These are phyloP conservation scores for Alloteropsis angusta DNA, from an alignment of 202 grass and related monocot species.

Conservation along the genomic window DNA sequence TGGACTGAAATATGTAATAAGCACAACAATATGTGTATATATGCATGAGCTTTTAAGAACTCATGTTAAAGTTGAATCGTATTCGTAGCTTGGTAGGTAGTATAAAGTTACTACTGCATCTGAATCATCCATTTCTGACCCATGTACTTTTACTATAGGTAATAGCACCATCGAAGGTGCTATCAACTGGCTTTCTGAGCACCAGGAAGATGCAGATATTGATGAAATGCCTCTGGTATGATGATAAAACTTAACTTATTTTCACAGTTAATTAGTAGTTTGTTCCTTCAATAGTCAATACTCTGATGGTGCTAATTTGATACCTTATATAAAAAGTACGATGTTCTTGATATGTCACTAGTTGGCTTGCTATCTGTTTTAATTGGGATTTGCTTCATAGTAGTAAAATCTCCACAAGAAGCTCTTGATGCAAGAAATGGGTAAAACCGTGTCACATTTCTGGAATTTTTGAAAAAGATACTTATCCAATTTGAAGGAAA, in stretches of 20 bases:
- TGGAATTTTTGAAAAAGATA: not conserved
- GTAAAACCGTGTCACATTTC: not conserved
- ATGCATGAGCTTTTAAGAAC: not conserved
- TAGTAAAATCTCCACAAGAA: not conserved
- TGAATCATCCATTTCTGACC: not conserved
- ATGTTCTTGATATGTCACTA: not conserved
- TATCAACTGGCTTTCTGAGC: slow-evolving; percentile 91
- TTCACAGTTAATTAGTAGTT: not conserved
- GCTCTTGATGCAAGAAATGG: not conserved
- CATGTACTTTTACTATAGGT: slow-evolving; percentile 39
- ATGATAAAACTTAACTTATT: not conserved
- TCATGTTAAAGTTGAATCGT: not conserved
- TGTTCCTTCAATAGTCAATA: not conserved
- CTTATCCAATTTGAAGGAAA: not conserved
- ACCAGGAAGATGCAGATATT: slow-evolving; percentile 87
- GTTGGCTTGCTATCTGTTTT: not conserved
- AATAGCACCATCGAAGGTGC: slow-evolving; percentile 87
- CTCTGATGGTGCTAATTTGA: not conserved
- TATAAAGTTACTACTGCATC: not conserved
- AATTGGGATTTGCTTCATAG: not conserved
- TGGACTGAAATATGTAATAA: not conserved
- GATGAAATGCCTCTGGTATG: slow-evolving; percentile 94
- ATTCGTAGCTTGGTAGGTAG: not conserved
- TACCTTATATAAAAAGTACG: not conserved
- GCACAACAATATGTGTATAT: not conserved